Evolutionary conservation across 331 rosid species (phyloP), one percentile per base, ranked within the genome.

Genomic region (Prunus yedoensis): DNA sequence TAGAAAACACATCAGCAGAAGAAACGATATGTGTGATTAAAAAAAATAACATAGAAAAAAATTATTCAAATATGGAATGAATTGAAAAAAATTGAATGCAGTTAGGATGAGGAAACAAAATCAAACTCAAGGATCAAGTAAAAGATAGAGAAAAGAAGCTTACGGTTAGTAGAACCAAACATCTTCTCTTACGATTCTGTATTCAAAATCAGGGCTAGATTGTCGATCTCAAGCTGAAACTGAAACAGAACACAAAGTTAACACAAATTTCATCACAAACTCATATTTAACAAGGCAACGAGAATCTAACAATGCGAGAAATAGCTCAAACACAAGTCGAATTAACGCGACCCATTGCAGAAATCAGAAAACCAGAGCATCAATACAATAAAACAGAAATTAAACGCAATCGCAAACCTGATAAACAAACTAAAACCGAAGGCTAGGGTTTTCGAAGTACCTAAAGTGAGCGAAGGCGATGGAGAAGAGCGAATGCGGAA

Each of bases 121-220:
- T 16, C 54, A 11, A 0, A 57, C 15, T 70, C 43, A 65, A 11
- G 30, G 28, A 71, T 38, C 32, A 63, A 38, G 38, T 10, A 38
- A 45, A 27, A 63, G 20, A 80, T 15, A 80, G 50, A 21, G 35
- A 54, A 1, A 23, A 27, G 70, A 74, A 35, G 82, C 97, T 92
- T 75, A 94, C 99, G 92, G 88, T 80, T 91, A 63, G 91, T 67
- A 61, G 97, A 88, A 75, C 96, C 92, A 66, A 90, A 92, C 97
- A 94, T 91, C 77, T 57, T 81, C 73, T 52, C 56, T 73, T 46
- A 28, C 66, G 71, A 64, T 76, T 76, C 60, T 67, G 35, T 75
- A 45, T 47, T 30, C 58, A 59, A 80, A 81, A 28, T 59, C 76
- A 70, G 53, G 23, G 73, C 30, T 18, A 51, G 35, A 62, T 69